Evolutionary conservation across 2,329 filamentous ascomycete genomes (phyloP), one percentile per base, ranked within the genome.

Genomic region (Fusarium guadeloupense): DNA sequence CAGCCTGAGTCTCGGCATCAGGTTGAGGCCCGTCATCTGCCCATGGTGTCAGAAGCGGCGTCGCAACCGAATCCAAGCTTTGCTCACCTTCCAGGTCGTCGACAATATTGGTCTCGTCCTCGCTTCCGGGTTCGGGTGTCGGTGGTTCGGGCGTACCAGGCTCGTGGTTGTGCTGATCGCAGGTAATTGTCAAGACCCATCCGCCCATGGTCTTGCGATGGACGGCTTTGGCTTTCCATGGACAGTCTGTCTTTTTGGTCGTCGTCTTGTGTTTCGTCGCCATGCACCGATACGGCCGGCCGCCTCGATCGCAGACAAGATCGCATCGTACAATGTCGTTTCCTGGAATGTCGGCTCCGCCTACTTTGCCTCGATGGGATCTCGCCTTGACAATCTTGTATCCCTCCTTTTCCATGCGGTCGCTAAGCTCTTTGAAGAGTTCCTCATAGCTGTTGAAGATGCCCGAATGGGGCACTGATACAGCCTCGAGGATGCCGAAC

Each of bases 321-420:
- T 80, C 77, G 55, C 75, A 78, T 53, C 78, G 75, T 28, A 79
- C 75, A 46, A 80, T 78, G 37, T 78, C 76, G 64, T 77, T 78
- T n/a, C 72, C 72, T 41, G 76, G 75, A 46, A 76, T 71, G 63
- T 77, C 75, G 30, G 75, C 73, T 37, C 76, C 77, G 39, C 75
- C 75, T 54, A 77, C 72, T 45, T 76, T 74, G 54, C 74, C 73
- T 55, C 77, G 76, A 65, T 80, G 77, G 21, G 77, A 79, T 54
- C 78, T 72, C 25, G 75, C 72, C 66, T 79, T 80, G 71, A 80
- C 78, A 48, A 80, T 75, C 59, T 79, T 79, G 74, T 79, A 80
- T 54, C 78, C 78, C 53, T 80, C 74, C 63, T 77, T 78, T 53
- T 76, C 71, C 72, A 79, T 79, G 28, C 74, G 75, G 45, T 71